phyloP scores from a whole-genome alignment of 768 basidiomycete genomes.

The Mycena rebaudengoi region DNA sequence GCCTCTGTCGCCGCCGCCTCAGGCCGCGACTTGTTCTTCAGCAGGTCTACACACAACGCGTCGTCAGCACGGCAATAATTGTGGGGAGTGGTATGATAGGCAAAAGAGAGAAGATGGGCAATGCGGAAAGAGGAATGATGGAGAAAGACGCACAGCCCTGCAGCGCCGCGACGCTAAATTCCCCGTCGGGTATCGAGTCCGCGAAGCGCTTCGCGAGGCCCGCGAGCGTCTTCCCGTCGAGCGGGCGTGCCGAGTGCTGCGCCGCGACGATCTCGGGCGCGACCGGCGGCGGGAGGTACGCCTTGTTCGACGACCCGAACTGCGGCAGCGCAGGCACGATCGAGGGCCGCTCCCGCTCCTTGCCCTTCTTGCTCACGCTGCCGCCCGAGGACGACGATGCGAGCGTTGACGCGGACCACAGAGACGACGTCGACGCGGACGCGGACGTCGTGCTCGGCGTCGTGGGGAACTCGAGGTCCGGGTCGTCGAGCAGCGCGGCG shows the following conservation, averaged over 20 bases:
- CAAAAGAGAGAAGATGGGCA: neutral
- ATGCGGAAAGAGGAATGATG: slow-evolving; percentile 22
- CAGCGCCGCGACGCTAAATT: slow-evolving; percentile 89
- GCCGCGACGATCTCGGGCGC: slow-evolving; percentile 65
- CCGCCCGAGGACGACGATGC: slow-evolving; percentile 49
- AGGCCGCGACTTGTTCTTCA: slow-evolving; percentile 87
- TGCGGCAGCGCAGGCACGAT: slow-evolving; percentile 40
- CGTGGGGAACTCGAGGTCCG: slow-evolving; percentile 34
- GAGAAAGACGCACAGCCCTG: slow-evolving; percentile 80
- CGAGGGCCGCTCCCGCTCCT: slow-evolving; percentile 1
- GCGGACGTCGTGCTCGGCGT: slow-evolving; percentile 22
- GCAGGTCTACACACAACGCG: slow-evolving; percentile 58
- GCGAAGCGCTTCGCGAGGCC: slow-evolving; percentile 82
- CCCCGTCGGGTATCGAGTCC: slow-evolving; percentile 82
- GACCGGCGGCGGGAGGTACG: slow-evolving; percentile 71
- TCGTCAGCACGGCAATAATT: neutral
- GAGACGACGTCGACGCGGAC: slow-evolving; percentile 32
- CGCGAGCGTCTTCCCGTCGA: slow-evolving; percentile 70
- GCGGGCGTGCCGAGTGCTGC: slow-evolving; percentile 70
- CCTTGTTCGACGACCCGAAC: slow-evolving; percentile 65
- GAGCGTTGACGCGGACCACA: slow-evolving; percentile 43
- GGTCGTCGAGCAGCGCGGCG: slow-evolving; percentile 37
- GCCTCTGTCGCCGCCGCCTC: slow-evolving; percentile 76
- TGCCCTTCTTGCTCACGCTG: slow-evolving; percentile 25
- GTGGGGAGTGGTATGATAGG: too few species aligned